Base-by-base conservation (phyloP, 169 alveolate genomes). In the Cardiosporidium cionae region DNA sequence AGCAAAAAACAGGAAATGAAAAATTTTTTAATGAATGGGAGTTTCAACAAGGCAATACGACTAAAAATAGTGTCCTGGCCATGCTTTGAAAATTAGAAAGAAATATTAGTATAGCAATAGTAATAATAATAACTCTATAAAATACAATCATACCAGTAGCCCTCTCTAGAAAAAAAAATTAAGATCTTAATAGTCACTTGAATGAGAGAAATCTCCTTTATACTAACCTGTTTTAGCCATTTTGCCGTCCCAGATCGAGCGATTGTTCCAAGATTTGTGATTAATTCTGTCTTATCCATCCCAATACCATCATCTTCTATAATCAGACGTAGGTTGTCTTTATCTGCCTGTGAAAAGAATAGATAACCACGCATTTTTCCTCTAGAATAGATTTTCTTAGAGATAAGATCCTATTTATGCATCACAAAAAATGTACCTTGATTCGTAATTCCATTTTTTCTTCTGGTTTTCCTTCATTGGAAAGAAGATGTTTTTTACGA, bases 211-310 rank as follows among this genome's bases (percentile, higher is more conserved):
- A n/a, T n/a, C 78, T 52, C 52, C 32, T 95, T 92, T 58, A 93
- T 87, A 7, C 70, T 66, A 68, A 97, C 84, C 71, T 98, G 98
- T 88, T 97, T 98, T 97, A 96, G 95, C 91, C 96, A 97, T 54
- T 98, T 98, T 83, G 95, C 95, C 63, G 99, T 97, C 67, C 99
- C 99, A 23, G 99, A 97, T 80, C 94, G 93, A 58, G 99, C 99
- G 74, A 97, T 96, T 64, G 99, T 96, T 28, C 99, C 99, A 74
- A 98, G 89, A 89, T 97, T 95, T 81, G 95, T 94, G 79, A 97
- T 96, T 76, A 98, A 86, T 73, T 98, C 99, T 53, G 92, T 94
- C 87, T 94, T 96, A 62, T 98, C 94, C 99, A 98, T 98, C 68
- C 99, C 99, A 65, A 97, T 94, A 83, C 99, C 99, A 58, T 98